Evolutionary conservation across 2,329 filamentous ascomycete genomes (phyloP).

Genomic region (Alternaria tenuissima): DNA sequence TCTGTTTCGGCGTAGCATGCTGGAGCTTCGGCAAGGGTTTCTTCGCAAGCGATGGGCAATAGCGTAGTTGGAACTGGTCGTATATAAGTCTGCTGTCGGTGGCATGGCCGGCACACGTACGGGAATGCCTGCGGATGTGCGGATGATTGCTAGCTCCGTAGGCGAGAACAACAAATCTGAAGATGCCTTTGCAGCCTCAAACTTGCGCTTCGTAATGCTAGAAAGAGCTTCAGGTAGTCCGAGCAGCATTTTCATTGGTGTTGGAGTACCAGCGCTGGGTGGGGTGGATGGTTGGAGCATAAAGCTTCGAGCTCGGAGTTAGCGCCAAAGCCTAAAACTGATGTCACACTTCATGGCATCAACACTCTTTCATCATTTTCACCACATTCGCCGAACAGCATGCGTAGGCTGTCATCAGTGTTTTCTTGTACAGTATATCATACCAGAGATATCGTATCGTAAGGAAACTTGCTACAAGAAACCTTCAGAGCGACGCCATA

Average conservation of each 20-base stretch:
- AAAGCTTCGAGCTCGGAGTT: slow-evolving; percentile 7
- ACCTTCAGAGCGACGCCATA: not conserved
- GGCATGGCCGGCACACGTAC: slow-evolving; percentile 35
- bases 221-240: slow-evolving; percentile 47
- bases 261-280: not conserved
- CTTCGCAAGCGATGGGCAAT: slow-evolving; percentile 71
- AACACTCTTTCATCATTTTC: not conserved
- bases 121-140: slow-evolving; percentile 47
- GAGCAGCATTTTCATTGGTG: slow-evolving; percentile 38
- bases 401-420: not conserved
- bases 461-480: slow-evolving; percentile 3
- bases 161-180: slow-evolving; percentile 51
- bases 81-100: slow-evolving; percentile 21
- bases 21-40: slow-evolving; percentile 65
- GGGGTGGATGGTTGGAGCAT: not conserved
- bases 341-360: slow-evolving; percentile 11
- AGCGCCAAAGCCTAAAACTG: slow-evolving; percentile 6
- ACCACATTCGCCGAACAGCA: not conserved
- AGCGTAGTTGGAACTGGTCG: slow-evolving; percentile 75
- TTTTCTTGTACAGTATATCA: not conserved
- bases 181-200: slow-evolving; percentile 45
- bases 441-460: not conserved
- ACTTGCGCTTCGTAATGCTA: slow-evolving; percentile 50
- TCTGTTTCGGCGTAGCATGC: slow-evolving; percentile 33
- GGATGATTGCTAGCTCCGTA: slow-evolving; percentile 51